These are phyloP conservation scores for Prunus armeniaca DNA, from an alignment of 306 rosid genomes.

Conservation along the genomic window DNA sequence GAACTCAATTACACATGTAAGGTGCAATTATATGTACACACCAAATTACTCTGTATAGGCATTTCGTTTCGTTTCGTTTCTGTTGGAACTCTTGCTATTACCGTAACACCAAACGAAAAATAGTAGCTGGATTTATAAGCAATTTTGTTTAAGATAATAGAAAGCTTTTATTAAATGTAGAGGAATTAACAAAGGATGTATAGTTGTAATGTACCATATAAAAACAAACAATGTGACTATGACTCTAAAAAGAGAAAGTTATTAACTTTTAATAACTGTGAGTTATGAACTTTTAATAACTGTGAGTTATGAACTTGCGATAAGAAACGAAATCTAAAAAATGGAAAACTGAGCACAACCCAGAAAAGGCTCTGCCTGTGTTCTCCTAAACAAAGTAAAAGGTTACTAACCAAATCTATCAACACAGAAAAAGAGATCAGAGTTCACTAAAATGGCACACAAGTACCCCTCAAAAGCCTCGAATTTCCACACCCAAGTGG, in stretches of 20 bases:
- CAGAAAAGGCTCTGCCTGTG: conserved; percentile 55
- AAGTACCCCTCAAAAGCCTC: not conserved
- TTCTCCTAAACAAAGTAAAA: conserved; percentile 41
- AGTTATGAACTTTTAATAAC: not conserved
- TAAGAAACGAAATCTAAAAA: conserved; percentile 36
- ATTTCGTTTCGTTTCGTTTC: not conserved
- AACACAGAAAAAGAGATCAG: conserved; percentile 16
- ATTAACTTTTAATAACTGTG: not conserved
- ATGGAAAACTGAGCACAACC: conserved; percentile 40
- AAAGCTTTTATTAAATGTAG: not conserved
- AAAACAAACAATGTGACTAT: conserved; percentile 38
- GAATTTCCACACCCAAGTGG: conserved; percentile 23
- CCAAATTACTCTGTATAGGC: not conserved
- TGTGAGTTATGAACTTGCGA: not conserved
- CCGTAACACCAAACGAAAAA: not conserved
- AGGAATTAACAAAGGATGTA: not conserved
- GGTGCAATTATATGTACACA: not conserved
- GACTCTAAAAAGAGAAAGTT: conserved; percentile 9
- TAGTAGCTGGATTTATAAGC: not conserved
- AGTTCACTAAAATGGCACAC: conserved; percentile 12
- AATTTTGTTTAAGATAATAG: not conserved
- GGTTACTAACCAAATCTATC: conserved; percentile 18
- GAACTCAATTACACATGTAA: not conserved
- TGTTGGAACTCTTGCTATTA: not conserved
- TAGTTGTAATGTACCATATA: conserved; percentile 6